Evolutionary conservation across 176 grass and related monocot species (phyloP).

Genomic region (Musa itinerans): DNA sequence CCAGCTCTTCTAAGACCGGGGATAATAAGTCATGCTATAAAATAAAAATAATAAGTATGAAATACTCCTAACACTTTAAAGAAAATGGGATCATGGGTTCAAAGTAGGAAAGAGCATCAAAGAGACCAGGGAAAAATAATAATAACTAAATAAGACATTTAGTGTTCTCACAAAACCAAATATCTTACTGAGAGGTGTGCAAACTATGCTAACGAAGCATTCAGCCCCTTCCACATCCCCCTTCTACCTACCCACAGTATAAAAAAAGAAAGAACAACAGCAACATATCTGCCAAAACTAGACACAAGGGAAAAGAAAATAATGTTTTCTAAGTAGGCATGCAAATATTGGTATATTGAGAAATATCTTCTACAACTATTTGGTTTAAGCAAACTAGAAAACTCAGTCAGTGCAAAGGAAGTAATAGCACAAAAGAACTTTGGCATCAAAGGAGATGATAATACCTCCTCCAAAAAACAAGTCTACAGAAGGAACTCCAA

Average conservation of each 20-base stretch:
- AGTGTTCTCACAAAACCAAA: neutral
- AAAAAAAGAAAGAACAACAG: neutral
- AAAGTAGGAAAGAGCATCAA: neutral
- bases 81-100: neutral
- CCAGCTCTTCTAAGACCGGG: neutral
- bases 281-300: neutral
- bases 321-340: neutral
- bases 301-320: neutral
- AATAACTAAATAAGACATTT: neutral
- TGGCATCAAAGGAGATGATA: neutral
- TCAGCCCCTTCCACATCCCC: neutral
- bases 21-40: neutral
- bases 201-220: neutral
- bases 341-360: neutral
- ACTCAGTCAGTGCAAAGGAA: neutral
- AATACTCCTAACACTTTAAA: constrained; percentile 18
- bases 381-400: neutral
- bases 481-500: constrained; percentile 61
- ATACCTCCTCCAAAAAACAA: constrained; percentile 74
- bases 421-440: neutral
- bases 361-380: neutral
- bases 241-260: neutral
- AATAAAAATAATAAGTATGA: neutral
- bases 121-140: neutral
- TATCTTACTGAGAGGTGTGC: neutral